Evolutionary conservation across 305 asterid species (phyloP), one percentile per base, ranked within the genome.

Genomic region (Fraxinus velutina): DNA sequence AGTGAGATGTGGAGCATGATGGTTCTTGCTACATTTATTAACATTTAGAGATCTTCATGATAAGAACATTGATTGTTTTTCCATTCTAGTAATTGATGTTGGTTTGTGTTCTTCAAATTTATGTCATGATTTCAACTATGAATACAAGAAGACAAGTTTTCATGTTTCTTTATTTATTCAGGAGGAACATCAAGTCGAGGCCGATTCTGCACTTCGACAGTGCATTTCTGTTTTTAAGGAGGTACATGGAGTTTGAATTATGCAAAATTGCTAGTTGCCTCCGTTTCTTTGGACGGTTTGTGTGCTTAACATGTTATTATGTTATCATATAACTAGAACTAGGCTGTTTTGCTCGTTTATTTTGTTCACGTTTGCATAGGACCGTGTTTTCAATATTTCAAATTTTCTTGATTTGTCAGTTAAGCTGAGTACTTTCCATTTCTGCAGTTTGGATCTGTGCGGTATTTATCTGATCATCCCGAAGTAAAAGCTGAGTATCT

Each of bases 201-300:
- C 87, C 34, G 91, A 87, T 84, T 88, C 87, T 80, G 87, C 90
- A 80, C 87, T 91, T 81, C 86, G 78, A 78, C 90, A 86, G 84
- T 94, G 98, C 88, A 82, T 91, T 81, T 90, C 97, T 84, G 89
- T 91, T 68, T 92, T 85, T 80, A 91, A 85, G 85, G 93, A 90
- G 97, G 98, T 94, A 90, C 70, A 42, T 22, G 55, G 39, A 79
- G 57, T 71, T 71, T 9, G 33, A 80, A 71, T 47, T 81, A 47
- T 57, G 60, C 19, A 71, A 34, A 39, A 77, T 78, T 68, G 60
- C 71, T 29, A 36, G 55, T 3, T 62, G 66, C 39, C 4, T 27
- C 39, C 1, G 36, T 30, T 70, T 70, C 73, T 10, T 27, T 13
- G 10, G 27, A 27, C 19, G 22, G 36, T 30, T 29, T 12, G 37